phyloP scores from a whole-genome alignment of 768 basidiomycete species.

The Serendipita sp. region DNA sequence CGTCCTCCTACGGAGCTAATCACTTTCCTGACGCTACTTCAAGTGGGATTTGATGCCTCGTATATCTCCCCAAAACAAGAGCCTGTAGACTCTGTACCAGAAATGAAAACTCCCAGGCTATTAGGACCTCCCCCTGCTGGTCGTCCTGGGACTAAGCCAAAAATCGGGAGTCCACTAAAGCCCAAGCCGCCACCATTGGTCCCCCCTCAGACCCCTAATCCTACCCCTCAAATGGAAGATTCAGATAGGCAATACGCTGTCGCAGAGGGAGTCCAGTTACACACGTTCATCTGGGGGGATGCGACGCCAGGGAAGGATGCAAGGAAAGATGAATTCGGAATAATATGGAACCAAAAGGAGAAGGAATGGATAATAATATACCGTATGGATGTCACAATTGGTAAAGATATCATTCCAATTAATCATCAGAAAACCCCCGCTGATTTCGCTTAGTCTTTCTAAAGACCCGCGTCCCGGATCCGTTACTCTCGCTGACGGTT shows the following conservation, averaged over 20 bases:
- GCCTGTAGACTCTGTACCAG: constrained; percentile 14
- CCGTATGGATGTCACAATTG: constrained; percentile 57
- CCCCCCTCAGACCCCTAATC: constrained; percentile 73
- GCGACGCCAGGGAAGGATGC: constrained; percentile 23
- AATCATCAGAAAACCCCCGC: background rate
- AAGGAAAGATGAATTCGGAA: constrained; percentile 28
- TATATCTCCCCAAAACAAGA: constrained; percentile 40
- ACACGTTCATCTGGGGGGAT: constrained; percentile 64
- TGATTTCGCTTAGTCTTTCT: constrained; percentile 44
- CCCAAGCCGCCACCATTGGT: constrained; percentile 45
- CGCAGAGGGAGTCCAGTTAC: constrained; percentile 60
- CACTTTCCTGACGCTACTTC: constrained; percentile 48
- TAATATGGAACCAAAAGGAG: constrained; percentile 49
- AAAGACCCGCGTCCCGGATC: constrained; percentile 50
- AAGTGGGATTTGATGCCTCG: constrained; percentile 66
- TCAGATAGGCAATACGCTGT: constrained; percentile 63
- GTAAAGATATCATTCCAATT: constrained; percentile 32
- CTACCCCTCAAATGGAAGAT: constrained; percentile 57
- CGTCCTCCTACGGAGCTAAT: constrained; percentile 27
- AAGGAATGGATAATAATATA: constrained; percentile 69
- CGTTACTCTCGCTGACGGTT: constrained; percentile 68
- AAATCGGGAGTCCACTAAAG: constrained; percentile 25
- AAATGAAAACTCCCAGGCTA: constrained; percentile 11
- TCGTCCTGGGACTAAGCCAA: background rate
- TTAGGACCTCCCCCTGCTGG: constrained; percentile 38